phyloP scores from a whole-genome alignment of 1,284 basidiomycete genomes.

The Ganoderma sinense region DNA sequence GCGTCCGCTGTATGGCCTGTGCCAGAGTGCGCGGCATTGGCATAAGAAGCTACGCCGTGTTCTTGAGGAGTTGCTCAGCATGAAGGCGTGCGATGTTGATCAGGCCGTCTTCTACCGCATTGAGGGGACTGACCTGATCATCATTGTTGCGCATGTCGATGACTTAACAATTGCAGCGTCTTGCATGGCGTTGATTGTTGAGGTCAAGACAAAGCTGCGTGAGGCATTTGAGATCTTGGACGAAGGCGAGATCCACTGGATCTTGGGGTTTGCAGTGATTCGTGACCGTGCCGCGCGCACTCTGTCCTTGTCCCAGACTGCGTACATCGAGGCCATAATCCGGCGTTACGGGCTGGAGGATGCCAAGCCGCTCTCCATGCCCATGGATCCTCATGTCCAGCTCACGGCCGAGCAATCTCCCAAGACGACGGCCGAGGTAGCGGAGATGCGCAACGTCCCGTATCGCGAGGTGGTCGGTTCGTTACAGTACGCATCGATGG shows the following conservation, averaged over 20 bases:
- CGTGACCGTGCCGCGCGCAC: constrained; percentile 33
- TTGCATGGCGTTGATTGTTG: no score
- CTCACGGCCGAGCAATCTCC: constrained; percentile 26
- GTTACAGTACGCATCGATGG: constrained; percentile 22
- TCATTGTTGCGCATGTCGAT: no score
- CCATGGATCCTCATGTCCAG: constrained; percentile 25
- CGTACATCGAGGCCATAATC: constrained; percentile 37
- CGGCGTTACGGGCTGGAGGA: constrained; percentile 35
- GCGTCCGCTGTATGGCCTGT: no score
- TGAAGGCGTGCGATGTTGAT: no score
- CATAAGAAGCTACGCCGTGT: no score
- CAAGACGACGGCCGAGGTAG: constrained; percentile 4
- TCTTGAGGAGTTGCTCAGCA: no score
- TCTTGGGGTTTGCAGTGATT: constrained; percentile 34
- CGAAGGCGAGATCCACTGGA: constrained; percentile 9
- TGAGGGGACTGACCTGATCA: no score
- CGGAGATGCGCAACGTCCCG: no score
- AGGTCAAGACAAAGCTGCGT: no score
- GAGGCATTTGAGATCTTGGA: constrained; percentile 40
- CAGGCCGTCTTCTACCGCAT: no score
- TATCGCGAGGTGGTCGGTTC: constrained; percentile 15
- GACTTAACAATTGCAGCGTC: no score
- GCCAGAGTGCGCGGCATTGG: no score
- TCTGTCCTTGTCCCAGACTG: constrained; percentile 36
- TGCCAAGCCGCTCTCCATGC: constrained; percentile 34